Conservation (phyloP, 306 rosid species). For the Prunus armeniaca region DNA sequence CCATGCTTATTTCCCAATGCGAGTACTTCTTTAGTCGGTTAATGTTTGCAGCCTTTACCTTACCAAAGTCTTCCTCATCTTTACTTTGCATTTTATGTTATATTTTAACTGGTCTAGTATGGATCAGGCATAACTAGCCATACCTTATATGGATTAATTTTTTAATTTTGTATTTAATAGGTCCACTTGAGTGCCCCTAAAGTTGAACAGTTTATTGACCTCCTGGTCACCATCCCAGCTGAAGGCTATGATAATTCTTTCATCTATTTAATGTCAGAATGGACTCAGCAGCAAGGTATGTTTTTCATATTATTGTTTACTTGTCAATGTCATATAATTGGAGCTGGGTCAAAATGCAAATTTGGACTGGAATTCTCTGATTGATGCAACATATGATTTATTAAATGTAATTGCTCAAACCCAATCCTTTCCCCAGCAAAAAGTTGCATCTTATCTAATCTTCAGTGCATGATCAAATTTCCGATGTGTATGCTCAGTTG, state of each 20-base stretch:
- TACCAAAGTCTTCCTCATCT: background rate
- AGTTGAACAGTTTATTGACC: constrained; percentile 80
- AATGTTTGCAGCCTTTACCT: constrained; percentile 3
- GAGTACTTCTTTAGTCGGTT: background rate
- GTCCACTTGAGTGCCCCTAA: constrained; percentile 89
- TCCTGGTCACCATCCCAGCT: constrained; percentile 69
- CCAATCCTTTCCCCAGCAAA: background rate
- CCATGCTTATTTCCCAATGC: background rate
- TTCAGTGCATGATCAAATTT: background rate
- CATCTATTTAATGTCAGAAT: constrained; percentile 81
- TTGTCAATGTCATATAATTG: background rate
- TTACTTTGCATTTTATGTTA: constrained; percentile 8
- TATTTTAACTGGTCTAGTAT: constrained; percentile 7
- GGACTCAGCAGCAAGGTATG: constrained; percentile 91
- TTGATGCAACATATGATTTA: background rate
- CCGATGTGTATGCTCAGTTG: background rate
- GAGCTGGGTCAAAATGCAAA: background rate
- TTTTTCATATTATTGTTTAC: constrained; percentile 16
- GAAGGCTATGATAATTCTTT: constrained; percentile 71
- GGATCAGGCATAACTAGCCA: background rate
- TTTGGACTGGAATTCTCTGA: background rate
- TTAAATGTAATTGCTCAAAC: background rate
- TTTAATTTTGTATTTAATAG: constrained; percentile 35
- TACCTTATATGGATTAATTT: constrained; percentile 4
- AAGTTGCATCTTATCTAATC: constrained; percentile 3